Evolutionary conservation across 805 yeast species (phyloP).

Genomic region (Ogataea corticis): DNA sequence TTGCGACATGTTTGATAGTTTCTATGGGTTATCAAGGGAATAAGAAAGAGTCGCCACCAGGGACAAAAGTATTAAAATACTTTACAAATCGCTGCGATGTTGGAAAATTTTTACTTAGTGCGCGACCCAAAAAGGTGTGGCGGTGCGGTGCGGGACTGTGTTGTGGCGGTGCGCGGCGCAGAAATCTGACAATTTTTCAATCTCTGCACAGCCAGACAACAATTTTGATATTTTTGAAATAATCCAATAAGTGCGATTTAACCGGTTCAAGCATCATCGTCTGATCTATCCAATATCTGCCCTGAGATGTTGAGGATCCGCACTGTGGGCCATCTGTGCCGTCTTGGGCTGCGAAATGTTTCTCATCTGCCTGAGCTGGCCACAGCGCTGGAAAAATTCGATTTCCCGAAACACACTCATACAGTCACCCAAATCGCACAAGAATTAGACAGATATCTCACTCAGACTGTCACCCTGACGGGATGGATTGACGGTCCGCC

Average conservation of each 20-base stretch:
- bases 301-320: neutral
- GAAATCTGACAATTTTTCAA: neutral
- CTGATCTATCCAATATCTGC: neutral
- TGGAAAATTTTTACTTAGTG: constrained; percentile 2
- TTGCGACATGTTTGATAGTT: constrained; percentile 31
- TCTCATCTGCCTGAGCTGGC: neutral
- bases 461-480: constrained; percentile 49
- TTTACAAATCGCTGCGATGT: neutral
- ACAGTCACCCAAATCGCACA: constrained; percentile 24
- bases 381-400: constrained; percentile 24
- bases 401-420: constrained; percentile 30
- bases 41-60: neutral
- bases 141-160: constrained; percentile 2
- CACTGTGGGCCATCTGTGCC: neutral
- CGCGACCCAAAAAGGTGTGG: neutral
- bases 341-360: too few relatives aligned
- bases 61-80: neutral
- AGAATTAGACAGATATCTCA: constrained; percentile 7
- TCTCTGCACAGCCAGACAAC: constrained; percentile 1
- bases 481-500: constrained; percentile 89
- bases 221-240: too few relatives aligned
- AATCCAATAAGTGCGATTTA: too few relatives aligned
- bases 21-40: neutral
- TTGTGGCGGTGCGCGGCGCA: neutral
- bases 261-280: neutral